phyloP scores from a whole-genome alignment of 345 rosid species.

The Excoecaria cochinchinensis region DNA sequence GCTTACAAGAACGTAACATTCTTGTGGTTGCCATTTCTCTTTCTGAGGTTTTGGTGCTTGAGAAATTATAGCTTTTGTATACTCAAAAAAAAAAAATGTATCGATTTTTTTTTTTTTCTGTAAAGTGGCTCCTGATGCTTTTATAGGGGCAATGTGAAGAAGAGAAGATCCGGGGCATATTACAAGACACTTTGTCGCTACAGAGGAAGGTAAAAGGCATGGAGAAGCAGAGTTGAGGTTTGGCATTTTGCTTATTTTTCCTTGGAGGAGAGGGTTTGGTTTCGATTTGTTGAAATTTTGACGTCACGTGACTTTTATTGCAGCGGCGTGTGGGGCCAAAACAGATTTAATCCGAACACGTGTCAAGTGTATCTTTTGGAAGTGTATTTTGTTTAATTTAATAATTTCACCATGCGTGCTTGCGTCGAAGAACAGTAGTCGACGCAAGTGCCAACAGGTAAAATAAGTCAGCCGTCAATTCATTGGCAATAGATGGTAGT shows the following conservation, averaged over 20 bases:
- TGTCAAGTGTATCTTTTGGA: slow-evolving; percentile 14
- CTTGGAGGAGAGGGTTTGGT: slow-evolving; percentile 12
- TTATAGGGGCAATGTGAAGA: slow-evolving; percentile 18
- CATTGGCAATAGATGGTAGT: background rate
- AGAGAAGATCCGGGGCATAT: slow-evolving; percentile 56
- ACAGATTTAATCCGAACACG: slow-evolving; percentile 31
- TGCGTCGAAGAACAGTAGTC: slow-evolving; percentile 3
- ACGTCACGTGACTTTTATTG: slow-evolving; percentile 7
- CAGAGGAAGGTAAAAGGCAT: background rate
- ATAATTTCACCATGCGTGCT: background rate
- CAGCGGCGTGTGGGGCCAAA: slow-evolving; percentile 20
- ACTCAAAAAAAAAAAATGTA: background rate
- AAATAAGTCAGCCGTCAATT: background rate
- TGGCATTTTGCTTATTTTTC: slow-evolving; percentile 14
- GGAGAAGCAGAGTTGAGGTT: background rate
- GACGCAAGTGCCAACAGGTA: background rate
- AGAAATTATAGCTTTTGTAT: background rate
- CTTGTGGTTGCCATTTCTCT: slow-evolving; percentile 40
- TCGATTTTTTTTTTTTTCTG: background rate
- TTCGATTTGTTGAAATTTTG: slow-evolving; percentile 1
- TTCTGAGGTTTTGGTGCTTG: background rate
- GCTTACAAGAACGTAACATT: slow-evolving; percentile 27
- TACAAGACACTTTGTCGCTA: slow-evolving; percentile 3
- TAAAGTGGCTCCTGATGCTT: background rate
- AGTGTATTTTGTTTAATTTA: background rate